phyloP scores from a whole-genome alignment of 345 rosid genomes.

The Gynandropsis gynandra region DNA sequence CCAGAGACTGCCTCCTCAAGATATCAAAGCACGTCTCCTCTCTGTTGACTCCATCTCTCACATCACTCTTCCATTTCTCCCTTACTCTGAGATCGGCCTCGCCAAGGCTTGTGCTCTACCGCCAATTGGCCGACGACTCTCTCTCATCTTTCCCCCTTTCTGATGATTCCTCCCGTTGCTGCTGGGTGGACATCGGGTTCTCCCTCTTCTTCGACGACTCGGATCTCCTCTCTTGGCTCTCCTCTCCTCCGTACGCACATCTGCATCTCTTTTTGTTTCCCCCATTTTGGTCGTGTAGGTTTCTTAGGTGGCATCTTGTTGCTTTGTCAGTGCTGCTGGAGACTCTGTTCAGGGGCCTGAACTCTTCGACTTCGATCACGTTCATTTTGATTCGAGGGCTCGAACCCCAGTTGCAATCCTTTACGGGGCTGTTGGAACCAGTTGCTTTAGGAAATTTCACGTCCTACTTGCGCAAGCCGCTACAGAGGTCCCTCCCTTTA shows the following conservation, averaged over 20 bases:
- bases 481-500: conserved; percentile 43
- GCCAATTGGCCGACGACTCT: conserved; percentile 91
- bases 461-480: conserved; percentile 56
- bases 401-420: conserved; percentile 63
- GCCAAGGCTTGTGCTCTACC: conserved; percentile 78
- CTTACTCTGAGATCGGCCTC: conserved; percentile 82
- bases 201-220: conserved; percentile 62
- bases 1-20: conserved; percentile 66
- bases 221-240: conserved; percentile 62
- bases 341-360: conserved; percentile 69
- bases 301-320: conserved; percentile 18
- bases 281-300: not conserved
- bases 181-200: conserved; percentile 93
- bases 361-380: conserved; percentile 78
- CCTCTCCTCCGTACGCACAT: conserved; percentile 41
- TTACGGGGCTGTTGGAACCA: conserved; percentile 90
- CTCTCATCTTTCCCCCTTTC: conserved; percentile 75
- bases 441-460: conserved; percentile 78
- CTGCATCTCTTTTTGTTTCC: conserved; percentile 7
- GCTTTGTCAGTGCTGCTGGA: conserved; percentile 42
- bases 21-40: conserved; percentile 44
- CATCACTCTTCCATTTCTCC: conserved; percentile 72
- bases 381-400: conserved; percentile 53
- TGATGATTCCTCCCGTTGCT: conserved; percentile 65
- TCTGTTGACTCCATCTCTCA: conserved; percentile 49